Conservation (phyloP, 345 rosid genomes). For the Mallotus nudiflorus region DNA sequence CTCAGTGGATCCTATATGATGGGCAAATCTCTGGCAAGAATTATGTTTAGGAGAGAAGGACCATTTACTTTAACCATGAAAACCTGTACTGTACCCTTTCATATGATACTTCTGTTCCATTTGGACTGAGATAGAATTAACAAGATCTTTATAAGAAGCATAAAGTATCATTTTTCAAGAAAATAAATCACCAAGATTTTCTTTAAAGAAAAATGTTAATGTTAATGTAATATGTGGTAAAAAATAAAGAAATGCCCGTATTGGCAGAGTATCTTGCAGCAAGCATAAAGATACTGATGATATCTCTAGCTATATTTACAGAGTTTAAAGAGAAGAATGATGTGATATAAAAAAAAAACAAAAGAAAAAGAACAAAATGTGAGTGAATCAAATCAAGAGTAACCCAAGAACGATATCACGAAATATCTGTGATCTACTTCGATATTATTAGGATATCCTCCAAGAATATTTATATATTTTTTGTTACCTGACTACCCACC, state of each 20-base stretch:
- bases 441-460: constrained; percentile 22
- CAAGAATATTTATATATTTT: not conserved
- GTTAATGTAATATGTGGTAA: too few species aligned
- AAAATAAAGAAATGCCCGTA: constrained; percentile 2
- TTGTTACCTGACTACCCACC: not conserved
- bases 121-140: too few species aligned
- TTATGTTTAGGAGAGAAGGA: not conserved
- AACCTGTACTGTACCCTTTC: too few species aligned
- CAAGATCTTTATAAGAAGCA: too few species aligned
- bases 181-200: too few species aligned
- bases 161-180: too few species aligned
- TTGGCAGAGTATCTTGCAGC: not conserved
- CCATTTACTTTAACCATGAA: too few species aligned
- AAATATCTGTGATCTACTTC: constrained; percentile 59
- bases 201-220: not conserved
- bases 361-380: not conserved
- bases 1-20: too few species aligned
- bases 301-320: not conserved
- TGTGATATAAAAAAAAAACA: not conserved
- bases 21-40: not conserved
- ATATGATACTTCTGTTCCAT: too few species aligned
- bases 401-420: constrained; percentile 60
- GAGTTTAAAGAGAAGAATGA: too few species aligned
- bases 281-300: constrained; percentile 12
- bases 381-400: constrained; percentile 46